phyloP scores from a whole-genome alignment of 139 green algal genomes.

The Chlamydomonas sp. region DNA sequence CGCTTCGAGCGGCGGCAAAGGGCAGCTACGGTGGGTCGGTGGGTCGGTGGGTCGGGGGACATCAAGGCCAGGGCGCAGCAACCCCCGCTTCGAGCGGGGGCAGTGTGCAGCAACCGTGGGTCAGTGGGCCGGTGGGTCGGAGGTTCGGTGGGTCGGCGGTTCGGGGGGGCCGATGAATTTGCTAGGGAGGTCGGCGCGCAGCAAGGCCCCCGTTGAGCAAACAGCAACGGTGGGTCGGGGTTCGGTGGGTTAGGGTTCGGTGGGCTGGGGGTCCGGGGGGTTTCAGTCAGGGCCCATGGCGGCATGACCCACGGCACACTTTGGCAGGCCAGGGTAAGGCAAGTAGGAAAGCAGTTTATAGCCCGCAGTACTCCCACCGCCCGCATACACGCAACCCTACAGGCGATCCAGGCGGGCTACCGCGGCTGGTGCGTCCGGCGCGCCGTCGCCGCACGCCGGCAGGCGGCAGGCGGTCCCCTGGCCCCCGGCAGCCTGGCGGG shows the following conservation, averaged over 20 bases:
- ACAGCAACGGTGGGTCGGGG: no score
- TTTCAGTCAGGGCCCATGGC: no score
- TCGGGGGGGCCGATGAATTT: no score
- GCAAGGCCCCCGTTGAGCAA: neutral
- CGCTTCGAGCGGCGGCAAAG: slow-evolving; percentile 17
- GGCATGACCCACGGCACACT: neutral
- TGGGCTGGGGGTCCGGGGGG: no score
- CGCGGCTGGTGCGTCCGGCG: slow-evolving; percentile 24
- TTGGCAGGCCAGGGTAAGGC: neutral
- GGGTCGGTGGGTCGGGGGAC: neutral
- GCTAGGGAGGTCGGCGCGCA: no score
- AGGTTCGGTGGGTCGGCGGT: no score
- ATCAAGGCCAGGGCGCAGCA: neutral
- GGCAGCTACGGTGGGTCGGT: neutral
- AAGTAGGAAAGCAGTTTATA: neutral
- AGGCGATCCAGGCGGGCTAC: slow-evolving; percentile 22
- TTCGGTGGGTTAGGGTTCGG: no score
- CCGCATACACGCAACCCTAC: neutral
- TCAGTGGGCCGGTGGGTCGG: no score
- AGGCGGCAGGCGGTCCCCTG: neutral
- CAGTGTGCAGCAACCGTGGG: no score
- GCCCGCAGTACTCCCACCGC: no score
- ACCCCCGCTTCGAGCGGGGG: neutral
- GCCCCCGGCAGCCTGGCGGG: neutral
- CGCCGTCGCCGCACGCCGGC: neutral